These are phyloP conservation scores for Centrapalus pauciflorus DNA, from an alignment of 129 eudicot genomes.

Conservation along the genomic window DNA sequence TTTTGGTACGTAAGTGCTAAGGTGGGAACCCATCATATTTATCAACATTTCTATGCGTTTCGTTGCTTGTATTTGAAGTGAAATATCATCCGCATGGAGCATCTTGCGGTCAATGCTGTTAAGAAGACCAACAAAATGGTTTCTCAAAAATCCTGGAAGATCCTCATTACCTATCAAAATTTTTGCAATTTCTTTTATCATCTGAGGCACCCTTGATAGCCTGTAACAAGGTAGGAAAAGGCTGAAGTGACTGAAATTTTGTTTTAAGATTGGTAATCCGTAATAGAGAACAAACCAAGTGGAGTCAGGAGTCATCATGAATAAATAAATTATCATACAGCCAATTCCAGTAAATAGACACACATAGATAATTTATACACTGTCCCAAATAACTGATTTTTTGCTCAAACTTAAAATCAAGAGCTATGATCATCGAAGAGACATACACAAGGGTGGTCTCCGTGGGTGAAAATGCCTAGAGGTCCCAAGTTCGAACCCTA, in stretches of 20 bases:
- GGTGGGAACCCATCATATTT: slow-evolving; percentile 92
- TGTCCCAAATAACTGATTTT: background rate
- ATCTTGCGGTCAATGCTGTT: slow-evolving; percentile 87
- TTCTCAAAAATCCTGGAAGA: slow-evolving; percentile 83
- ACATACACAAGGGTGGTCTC: too few species aligned
- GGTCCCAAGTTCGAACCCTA: too few species aligned
- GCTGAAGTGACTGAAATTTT: slow-evolving; percentile 1
- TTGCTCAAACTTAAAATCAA: background rate
- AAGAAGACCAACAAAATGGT: slow-evolving; percentile 88
- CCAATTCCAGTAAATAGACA: background rate
- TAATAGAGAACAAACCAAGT: background rate
- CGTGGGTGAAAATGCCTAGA: too few species aligned
- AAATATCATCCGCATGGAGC: slow-evolving; percentile 79
- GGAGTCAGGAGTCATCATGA: slow-evolving; percentile 1
- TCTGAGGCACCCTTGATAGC: slow-evolving; percentile 72
- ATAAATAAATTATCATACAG: background rate
- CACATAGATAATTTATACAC: background rate
- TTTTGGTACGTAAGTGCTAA: slow-evolving; percentile 89
- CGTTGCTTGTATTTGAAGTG: slow-evolving; percentile 85
- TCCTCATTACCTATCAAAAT: slow-evolving; percentile 79
- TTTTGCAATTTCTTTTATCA: slow-evolving; percentile 78
- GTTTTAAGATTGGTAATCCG: background rate
- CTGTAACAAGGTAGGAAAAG: slow-evolving; percentile 35
- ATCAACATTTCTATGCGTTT: slow-evolving; percentile 86
- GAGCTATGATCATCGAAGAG: slow-evolving; percentile 1